Conservation (phyloP, 148 eudicot genomes). For the Persicaria maculosa region DNA sequence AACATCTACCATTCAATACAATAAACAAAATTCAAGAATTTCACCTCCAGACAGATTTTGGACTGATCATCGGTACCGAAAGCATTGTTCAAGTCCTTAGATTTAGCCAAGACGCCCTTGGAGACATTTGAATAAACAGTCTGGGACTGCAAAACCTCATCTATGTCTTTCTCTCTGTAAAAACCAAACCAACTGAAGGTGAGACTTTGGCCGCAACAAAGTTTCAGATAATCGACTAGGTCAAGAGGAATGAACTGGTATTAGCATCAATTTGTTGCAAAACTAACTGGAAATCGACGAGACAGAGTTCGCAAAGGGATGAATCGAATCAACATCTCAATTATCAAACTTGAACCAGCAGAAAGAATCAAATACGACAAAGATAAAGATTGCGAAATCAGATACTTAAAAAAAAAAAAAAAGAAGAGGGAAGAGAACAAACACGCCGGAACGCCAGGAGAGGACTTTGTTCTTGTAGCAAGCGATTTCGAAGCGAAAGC, state of each 20-base stretch:
- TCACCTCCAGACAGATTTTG: slow-evolving; percentile 85
- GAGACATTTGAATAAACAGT: slow-evolving; percentile 93
- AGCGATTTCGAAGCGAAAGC: slow-evolving; percentile 87
- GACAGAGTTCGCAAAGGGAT: background rate
- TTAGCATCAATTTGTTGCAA: background rate
- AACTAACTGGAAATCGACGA: background rate
- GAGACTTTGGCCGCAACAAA: background rate
- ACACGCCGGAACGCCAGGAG: slow-evolving; percentile 94
- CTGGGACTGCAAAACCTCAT: slow-evolving; percentile 95
- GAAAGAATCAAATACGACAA: background rate
- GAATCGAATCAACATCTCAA: background rate
- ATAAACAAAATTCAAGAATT: background rate
- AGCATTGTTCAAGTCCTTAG: slow-evolving; percentile 71
- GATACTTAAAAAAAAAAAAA: background rate
- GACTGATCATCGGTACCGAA: slow-evolving; percentile 85
- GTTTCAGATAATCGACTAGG: background rate
- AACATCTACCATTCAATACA: background rate
- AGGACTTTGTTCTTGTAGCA: slow-evolving; percentile 99
- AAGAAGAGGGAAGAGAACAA: slow-evolving; percentile 9
- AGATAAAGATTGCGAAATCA: background rate
- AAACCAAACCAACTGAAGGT: background rate
- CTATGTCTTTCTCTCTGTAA: slow-evolving; percentile 86
- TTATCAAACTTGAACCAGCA: too few relatives aligned
- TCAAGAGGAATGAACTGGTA: background rate
- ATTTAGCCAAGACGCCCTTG: slow-evolving; percentile 83